A percentile compares a stretch with the other conserved stretches of the same genome.
These are phyloP conservation scores for Tothia fuscella DNA, from an alignment of 2,329 filamentous ascomycete genomes.

Conservation along the genomic window DNA sequence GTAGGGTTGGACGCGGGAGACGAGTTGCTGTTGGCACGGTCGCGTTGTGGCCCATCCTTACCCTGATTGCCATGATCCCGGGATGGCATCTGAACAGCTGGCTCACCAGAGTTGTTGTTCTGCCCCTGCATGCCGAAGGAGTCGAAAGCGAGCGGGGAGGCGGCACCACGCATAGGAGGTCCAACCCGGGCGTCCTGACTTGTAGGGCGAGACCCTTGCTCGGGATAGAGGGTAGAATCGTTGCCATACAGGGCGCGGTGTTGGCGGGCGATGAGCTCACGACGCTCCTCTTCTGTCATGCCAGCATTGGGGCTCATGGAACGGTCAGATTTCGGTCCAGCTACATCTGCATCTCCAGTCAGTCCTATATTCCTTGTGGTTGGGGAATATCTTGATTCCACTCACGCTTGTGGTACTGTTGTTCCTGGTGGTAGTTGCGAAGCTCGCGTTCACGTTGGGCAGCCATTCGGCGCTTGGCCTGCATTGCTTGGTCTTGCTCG, in stretches of 20 bases:
- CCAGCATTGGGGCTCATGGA: constrained; percentile 66
- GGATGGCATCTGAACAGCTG: constrained; percentile 39
- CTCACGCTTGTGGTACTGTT: constrained; percentile 99
- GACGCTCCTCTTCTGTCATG: constrained; percentile 92
- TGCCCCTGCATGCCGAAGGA: constrained; percentile 45
- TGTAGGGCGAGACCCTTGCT: constrained; percentile 43
- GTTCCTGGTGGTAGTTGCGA: constrained; percentile 99
- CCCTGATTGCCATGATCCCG: constrained; percentile 27
- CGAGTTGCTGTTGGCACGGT: constrained; percentile 71
- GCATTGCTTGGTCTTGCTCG: constrained; percentile 97
- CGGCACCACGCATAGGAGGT: constrained; percentile 55
- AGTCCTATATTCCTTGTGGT: constrained; percentile 10
- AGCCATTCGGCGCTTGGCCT: constrained; percentile 98
- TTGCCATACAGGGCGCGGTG: constrained; percentile 87
- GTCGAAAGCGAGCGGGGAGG: constrained; percentile 73
- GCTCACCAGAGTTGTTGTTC: constrained; percentile 38
- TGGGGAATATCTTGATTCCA: constrained; percentile 69
- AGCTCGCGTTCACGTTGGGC: constrained; percentile 98
- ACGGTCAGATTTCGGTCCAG: constrained; percentile 71
- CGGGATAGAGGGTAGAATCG: constrained; percentile 54
- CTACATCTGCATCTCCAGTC: too few species aligned
- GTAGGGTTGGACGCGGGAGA: constrained; percentile 62
- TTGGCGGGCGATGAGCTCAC: constrained; percentile 90
- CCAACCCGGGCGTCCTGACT: constrained; percentile 51
- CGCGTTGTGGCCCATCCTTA: constrained; percentile 40